Percentiles rank a stretch among this genome's conserved stretches.
These are phyloP conservation scores for Pichia ethanolica DNA, from an alignment of 805 yeast species.

Conservation along the genomic window DNA sequence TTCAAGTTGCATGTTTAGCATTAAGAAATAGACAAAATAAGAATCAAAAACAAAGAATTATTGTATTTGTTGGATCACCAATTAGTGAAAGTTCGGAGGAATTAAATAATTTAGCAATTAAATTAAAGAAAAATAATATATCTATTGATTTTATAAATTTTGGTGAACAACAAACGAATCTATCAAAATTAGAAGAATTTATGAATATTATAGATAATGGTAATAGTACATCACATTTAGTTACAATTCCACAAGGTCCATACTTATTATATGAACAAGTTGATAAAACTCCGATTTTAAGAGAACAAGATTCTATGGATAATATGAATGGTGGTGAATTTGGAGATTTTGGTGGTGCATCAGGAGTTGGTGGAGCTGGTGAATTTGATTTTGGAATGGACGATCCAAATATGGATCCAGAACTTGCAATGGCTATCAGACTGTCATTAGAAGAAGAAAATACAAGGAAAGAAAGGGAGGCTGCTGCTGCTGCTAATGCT, in stretches of 20 bases:
- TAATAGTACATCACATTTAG: constrained; percentile 64
- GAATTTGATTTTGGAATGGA: constrained; percentile 56
- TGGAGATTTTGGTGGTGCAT: constrained; percentile 37
- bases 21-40: constrained; percentile 94
- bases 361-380: constrained; percentile 31
- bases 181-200: constrained; percentile 73
- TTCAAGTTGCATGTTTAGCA: constrained; percentile 90
- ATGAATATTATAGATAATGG: constrained; percentile 43
- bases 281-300: constrained; percentile 66
- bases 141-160: constrained; percentile 87
- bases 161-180: constrained; percentile 79
- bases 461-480: constrained; percentile 76
- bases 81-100: constrained; percentile 61
- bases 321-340: constrained; percentile 28
- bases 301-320: constrained; percentile 46
- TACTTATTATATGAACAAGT: constrained; percentile 75
- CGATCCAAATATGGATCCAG: constrained; percentile 94
- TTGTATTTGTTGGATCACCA: constrained; percentile 87
- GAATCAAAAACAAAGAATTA: constrained; percentile 82
- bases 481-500: constrained; percentile 17
- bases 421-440: constrained; percentile 90
- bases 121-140: constrained; percentile 86
- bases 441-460: constrained; percentile 92
- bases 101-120: constrained; percentile 77
- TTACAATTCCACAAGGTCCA: constrained; percentile 85